A percentile compares a stretch with the other conserved stretches of the same genome.
Conservation (phyloP, 768 basidiomycete genomes). For the Termitomyces sp. region DNA sequence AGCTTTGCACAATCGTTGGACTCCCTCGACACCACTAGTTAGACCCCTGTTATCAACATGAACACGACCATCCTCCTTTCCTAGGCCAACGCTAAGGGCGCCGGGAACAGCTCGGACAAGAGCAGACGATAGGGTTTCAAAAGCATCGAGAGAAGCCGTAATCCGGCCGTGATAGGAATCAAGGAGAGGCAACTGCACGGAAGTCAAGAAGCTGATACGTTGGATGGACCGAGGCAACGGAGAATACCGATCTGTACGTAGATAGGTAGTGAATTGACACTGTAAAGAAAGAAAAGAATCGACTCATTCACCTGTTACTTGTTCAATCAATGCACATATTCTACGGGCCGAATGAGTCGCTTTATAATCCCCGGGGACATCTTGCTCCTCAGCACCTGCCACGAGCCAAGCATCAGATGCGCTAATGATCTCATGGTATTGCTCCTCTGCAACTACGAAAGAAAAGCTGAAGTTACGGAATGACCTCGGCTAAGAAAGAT, state of each 20-base stretch:
- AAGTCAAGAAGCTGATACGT: conserved; percentile 77
- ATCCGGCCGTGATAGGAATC: conserved; percentile 75
- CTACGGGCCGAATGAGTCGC: conserved; percentile 82
- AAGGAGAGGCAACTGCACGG: conserved; percentile 82
- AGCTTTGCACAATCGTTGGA: conserved; percentile 82
- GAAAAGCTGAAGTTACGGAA: background rate
- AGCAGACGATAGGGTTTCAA: conserved; percentile 84
- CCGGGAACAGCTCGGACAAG: conserved; percentile 92
- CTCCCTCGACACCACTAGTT: conserved; percentile 81
- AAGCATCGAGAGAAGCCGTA: conserved; percentile 83
- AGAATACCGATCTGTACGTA: conserved; percentile 77
- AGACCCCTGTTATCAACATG: conserved; percentile 56
- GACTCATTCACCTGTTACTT: conserved; percentile 69
- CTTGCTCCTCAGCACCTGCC: conserved; percentile 47
- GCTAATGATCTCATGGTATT: conserved; percentile 81
- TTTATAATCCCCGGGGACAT: conserved; percentile 39
- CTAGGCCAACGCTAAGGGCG: conserved; percentile 63
- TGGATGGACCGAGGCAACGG: conserved; percentile 76
- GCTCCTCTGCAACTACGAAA: conserved; percentile 73
- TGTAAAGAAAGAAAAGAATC: background rate
- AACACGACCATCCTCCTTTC: conserved; percentile 33
- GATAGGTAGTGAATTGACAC: background rate
- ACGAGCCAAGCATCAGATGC: conserved; percentile 84
- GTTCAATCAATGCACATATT: conserved; percentile 82
- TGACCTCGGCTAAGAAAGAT: background rate